Evolutionary conservation across 2,329 filamentous ascomycete species (phyloP).

Genomic region (Paraconiothyrium sp.): DNA sequence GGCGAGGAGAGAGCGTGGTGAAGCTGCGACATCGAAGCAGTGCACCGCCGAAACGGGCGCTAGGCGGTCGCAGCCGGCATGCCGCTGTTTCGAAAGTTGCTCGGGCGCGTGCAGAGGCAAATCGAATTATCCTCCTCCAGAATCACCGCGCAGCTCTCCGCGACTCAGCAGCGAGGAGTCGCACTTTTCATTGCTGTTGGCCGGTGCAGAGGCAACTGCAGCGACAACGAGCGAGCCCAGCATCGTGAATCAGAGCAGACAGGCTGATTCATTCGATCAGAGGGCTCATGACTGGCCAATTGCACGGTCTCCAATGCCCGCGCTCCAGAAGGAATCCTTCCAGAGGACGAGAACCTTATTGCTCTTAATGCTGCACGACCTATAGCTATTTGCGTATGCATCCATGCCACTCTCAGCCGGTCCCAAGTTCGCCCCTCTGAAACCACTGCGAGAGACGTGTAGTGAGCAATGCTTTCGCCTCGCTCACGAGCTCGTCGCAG

Average conservation of each 20-base stretch:
- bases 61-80: constrained; percentile 13
- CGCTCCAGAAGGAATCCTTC: constrained; percentile 12
- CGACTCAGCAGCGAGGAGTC: constrained; percentile 10
- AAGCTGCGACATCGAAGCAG: constrained; percentile 10
- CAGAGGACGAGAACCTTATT: constrained; percentile 13
- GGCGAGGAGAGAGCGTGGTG: constrained; percentile 2
- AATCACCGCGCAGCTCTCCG: not conserved
- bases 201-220: not conserved
- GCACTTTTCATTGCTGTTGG: constrained; percentile 5
- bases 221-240: constrained; percentile 7
- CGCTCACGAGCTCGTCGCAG: not conserved
- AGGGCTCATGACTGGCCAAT: constrained; percentile 10
- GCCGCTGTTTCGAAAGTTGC: constrained; percentile 13
- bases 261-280: not conserved
- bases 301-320: not conserved
- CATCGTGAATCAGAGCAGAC: constrained; percentile 12
- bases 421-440: not conserved
- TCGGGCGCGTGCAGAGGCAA: constrained; percentile 10
- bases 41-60: constrained; percentile 14
- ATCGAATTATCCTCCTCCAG: not conserved
- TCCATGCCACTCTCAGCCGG: not conserved
- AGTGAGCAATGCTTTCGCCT: not conserved
- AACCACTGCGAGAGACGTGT: not conserved
- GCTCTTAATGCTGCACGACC: constrained; percentile 5
- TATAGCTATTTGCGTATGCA: not conserved